Base-by-base conservation (phyloP, 192 early-diverging fungal species). In the Entomortierella parvispora region DNA sequence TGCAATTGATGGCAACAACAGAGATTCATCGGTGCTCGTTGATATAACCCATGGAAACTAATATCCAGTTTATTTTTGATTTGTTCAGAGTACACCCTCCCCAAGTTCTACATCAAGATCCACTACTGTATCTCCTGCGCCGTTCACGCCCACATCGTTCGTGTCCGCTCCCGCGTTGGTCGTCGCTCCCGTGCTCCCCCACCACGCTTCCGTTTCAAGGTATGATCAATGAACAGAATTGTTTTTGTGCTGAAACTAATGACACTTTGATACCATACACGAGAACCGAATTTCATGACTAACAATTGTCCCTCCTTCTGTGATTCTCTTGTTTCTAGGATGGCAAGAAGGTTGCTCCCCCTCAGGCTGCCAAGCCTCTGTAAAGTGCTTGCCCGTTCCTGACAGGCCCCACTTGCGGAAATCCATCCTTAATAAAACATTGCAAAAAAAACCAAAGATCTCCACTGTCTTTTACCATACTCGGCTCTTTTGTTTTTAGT, bases 81-180 rank as follows among this genome's bases (percentile, higher is more conserved):
- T 54, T 95, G 93, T 84, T 95, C 93, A 85, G 87, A 93, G 85
- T 97, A 97, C 86, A 91, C 91, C 58, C 89, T 98, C 69, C 97
- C 97, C 86, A 99, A 98, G 89, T 87, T 98, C 81, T 99, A 99
- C 93, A 90, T 97, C 88, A 97, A 99, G 93, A 89, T 89, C 81
- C 95, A 96, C 84, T 93, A 97, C 93, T 99, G 98, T 84, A 86
- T 99, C 69, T 96, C 95, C 56, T 97, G 96, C 87, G 96, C 94
- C 59, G 96, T 99, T 72, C 96, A 99, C 90, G 84, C 91, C 66
- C 91, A 94, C 77, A 88, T 94, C 63, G 96, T 99, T 67, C 93
- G 95, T 86, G 95, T 97, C 46, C 94, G 96, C 77, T 97, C 95
- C 77, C 86, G 87, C 67, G 90, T 80, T 46, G 92, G 87, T 71